Evolutionary conservation across 2,329 filamentous ascomycete species (phyloP), one percentile per base, ranked within the genome.

Genomic region (Diplodia corticola): DNA sequence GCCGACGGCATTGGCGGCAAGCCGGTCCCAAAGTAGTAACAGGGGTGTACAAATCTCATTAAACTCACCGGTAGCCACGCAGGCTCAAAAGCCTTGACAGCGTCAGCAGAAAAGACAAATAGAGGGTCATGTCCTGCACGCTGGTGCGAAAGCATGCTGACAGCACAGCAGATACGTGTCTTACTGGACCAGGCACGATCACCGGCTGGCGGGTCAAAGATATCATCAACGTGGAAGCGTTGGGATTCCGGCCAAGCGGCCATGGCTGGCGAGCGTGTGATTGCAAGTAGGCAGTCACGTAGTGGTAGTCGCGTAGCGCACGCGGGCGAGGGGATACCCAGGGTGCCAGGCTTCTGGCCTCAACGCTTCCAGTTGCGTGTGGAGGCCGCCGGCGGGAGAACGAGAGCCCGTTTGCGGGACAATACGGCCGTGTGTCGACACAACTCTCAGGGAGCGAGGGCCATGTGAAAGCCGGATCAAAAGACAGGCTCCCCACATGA

Each of bases 91-190:
- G 37, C 9, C 15, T 33, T 5, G 22, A 13, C n/a, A n/a, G 9
- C 5, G 15, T 20, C 1, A n/a, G n/a, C 30, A 35, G 6, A 10
- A 15, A 17, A 33, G 15, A 26, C 20, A 54, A 33, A 33, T 12
- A 24, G 33, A 35, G 10, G 10, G 12, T 33, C 10, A 40, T 26
- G 33, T 15, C 51, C 30, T 49, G 57, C 40, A 49, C 26, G n/a
- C 6, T 30, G 57, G 17, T 61, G 48, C 57, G 15, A 24, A 28
- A 61, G 57, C 48, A 48, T 22, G 26, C 7, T 44, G 30, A 61
- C 57, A 61, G 28, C 57, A 17, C 57, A 35, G 12, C 44, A 30
- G 40, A 44, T 48, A 61, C 57, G 57, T 61, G 57, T 61, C 57
- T 61, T n/a, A 61, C 20, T 28, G 55, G 55, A 40, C 28, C 55